Conservation (phyloP, 2,329 filamentous ascomycete genomes). For the Cordyceps javanica region DNA sequence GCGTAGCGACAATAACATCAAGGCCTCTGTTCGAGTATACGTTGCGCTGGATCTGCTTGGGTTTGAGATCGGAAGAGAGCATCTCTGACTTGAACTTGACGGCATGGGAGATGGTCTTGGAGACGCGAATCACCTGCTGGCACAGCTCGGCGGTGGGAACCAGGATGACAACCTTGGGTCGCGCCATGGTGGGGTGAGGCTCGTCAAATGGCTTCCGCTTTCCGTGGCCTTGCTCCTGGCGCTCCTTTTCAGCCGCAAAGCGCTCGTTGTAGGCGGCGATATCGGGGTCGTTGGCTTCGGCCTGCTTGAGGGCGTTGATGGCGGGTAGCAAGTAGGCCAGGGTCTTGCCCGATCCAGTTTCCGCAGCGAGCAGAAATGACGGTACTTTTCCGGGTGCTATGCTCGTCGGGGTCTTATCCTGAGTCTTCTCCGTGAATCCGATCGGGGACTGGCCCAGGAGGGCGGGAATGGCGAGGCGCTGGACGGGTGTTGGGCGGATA, state of each 20-base stretch:
- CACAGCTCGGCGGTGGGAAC: slow-evolving; percentile 92
- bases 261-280: slow-evolving; percentile 52
- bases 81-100: slow-evolving; percentile 81
- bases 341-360: slow-evolving; percentile 96
- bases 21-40: slow-evolving; percentile 77
- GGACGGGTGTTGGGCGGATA: slow-evolving; percentile 78
- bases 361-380: slow-evolving; percentile 79
- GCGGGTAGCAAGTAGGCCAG: slow-evolving; percentile 83
- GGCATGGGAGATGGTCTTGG: slow-evolving; percentile 76
- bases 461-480: slow-evolving; percentile 80
- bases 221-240: slow-evolving; percentile 46
- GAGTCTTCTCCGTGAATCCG: slow-evolving; percentile 20
- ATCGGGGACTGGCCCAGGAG: slow-evolving; percentile 53
- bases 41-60: slow-evolving; percentile 74
- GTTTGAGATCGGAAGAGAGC: slow-evolving; percentile 70
- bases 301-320: slow-evolving; percentile 77
- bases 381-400: not conserved
- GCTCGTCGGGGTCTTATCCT: slow-evolving; percentile 33
- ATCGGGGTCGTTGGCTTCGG: slow-evolving; percentile 55
- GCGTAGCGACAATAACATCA: slow-evolving; percentile 81
- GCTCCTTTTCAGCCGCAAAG: slow-evolving; percentile 49
- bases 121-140: slow-evolving; percentile 72
- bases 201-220: slow-evolving; percentile 62
- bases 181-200: slow-evolving; percentile 65
- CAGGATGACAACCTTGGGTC: slow-evolving; percentile 78